Evolutionary conservation across 768 basidiomycete genomes (phyloP), one percentile per base, ranked within the genome.

Genomic region (Vararia minispora): DNA sequence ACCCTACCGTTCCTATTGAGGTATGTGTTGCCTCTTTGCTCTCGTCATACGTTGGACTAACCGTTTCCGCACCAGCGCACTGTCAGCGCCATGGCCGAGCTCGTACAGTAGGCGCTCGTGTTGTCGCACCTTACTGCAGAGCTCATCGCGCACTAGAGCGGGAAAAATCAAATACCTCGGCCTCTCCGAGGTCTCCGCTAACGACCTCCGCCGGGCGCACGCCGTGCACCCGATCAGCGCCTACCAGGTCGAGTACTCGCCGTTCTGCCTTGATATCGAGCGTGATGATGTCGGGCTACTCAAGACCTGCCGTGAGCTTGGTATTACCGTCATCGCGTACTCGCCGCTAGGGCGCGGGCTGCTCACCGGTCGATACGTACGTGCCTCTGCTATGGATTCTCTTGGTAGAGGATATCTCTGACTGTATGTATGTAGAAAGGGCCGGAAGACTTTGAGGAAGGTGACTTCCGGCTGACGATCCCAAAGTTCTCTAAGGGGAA

Each of bases 81-180:
- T 28, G 50, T 57, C 4, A 50, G 41, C 18, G 53, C 54, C 13
- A 39, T 56, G 43, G 49, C 54, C 8, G 47, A 54, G 31, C 40
- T 54, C 14, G 53, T 56, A 28, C 43, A 49, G 49, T 49, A 35
- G 40, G 48, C 39, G n/a, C 28, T 12, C 35, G 22, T 27, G 9
- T 27, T 12, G 0, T 30, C 12, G 6, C 23, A 5, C 3, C 2
- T 37, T 33, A 11, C n/a, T 13, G n/a, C 23, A 6, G n/a, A 26
- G 20, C 6, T 10, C 31, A 39, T 13, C 42, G 7, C 16, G 28
- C 17, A 13, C 11, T 37, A 57, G 54, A 30, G 56, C 26, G 13
- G 62, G 62, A 4, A 62, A 61, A 40, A 52, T 58, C 14, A 57
- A 55, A 28, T 51, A 62, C 45, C 37, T 64, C 26, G 63, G 63